These are phyloP conservation scores for Kwoniella sp. DNA, from an alignment of 768 basidiomycete genomes.

Conservation along the genomic window DNA sequence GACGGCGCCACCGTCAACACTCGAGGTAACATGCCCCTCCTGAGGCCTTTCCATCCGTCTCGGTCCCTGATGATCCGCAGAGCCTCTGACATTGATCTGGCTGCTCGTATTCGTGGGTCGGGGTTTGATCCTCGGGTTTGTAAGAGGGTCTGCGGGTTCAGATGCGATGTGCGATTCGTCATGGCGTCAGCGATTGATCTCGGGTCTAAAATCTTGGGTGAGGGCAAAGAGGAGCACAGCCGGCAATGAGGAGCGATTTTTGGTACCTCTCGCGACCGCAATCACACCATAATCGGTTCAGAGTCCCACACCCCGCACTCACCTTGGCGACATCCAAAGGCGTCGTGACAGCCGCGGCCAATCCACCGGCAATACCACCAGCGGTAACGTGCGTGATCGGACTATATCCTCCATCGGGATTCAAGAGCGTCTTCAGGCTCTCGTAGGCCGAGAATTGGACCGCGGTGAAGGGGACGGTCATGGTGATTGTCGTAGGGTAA, in stretches of 20 bases:
- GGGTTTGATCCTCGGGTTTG: constrained; percentile 91
- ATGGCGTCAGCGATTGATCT: too few species aligned
- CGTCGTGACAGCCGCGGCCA: constrained; percentile 93
- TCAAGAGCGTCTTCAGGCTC: constrained; percentile 80
- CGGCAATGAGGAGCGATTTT: too few species aligned
- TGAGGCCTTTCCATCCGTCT: constrained; percentile 83
- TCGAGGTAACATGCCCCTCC: constrained; percentile 83
- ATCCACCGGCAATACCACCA: constrained; percentile 87
- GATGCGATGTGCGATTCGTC: neutral
- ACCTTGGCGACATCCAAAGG: constrained; percentile 93
- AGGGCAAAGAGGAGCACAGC: too few species aligned
- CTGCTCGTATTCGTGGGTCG: constrained; percentile 80
- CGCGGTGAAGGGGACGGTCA: constrained; percentile 96
- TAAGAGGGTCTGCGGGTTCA: constrained; percentile 66
- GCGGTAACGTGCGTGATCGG: constrained; percentile 90
- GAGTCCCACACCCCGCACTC: constrained; percentile 15
- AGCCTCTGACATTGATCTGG: constrained; percentile 82
- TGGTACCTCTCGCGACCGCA: too few species aligned
- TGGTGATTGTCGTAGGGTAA: constrained; percentile 94
- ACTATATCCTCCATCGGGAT: constrained; percentile 83
- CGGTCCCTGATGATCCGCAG: constrained; percentile 81
- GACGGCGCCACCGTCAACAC: constrained; percentile 95
- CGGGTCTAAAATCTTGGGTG: too few species aligned
- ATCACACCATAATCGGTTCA: too few species aligned
- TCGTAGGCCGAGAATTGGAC: constrained; percentile 98